Base-by-base conservation (phyloP, 2,329 filamentous ascomycete species). In the Hymenoscyphus infarciens region DNA sequence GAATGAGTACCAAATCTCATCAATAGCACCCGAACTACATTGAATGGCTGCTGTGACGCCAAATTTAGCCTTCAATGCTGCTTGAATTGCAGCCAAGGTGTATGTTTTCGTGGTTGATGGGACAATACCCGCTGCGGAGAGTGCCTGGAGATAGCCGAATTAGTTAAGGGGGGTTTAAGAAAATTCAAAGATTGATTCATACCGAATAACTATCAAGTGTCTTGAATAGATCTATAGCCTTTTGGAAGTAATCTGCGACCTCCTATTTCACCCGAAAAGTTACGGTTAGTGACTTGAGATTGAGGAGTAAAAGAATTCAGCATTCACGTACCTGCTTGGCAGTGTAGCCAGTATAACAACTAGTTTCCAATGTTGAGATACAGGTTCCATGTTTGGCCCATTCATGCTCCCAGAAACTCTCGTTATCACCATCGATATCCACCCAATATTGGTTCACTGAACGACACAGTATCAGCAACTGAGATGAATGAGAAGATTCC, bases 331-430 rank as follows among this genome's bases (percentile, higher is more conserved):
- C 45, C 45, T 52, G 45, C 22, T 31, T 59, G 22, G 61, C 22
- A 25, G 55, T 60, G 55, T 63, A 58, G 1, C 56, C 55, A 13
- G 53, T 64, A 76, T 91, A 92, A 78, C 89, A 92, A 22, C 76
- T 74, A 0, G 88, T 83, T 45, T 86, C 79, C 11, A 92, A 80
- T 0, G 89, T 92, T 68, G 81, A 86, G 67, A 91, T 84, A 75
- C 89, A 92, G 19, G 81, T 83, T 59, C 89, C 90, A 72, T 92
- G 89, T 74, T 91, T 92, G 68, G 81, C 79, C 85, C 86, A 92
- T 74, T 92, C 89, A 73, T 91, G 88, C 72, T 88, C 78, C 89
- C 89, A 92, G 69, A 92, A 85, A 11, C 77, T 76, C 67, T 87
- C 83, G 67, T 88, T 83, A 52, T 86, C 76, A 61, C 87, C 87